Evolutionary conservation across 768 basidiomycete genomes (phyloP).

Genomic region (Mycena chlorophos): DNA sequence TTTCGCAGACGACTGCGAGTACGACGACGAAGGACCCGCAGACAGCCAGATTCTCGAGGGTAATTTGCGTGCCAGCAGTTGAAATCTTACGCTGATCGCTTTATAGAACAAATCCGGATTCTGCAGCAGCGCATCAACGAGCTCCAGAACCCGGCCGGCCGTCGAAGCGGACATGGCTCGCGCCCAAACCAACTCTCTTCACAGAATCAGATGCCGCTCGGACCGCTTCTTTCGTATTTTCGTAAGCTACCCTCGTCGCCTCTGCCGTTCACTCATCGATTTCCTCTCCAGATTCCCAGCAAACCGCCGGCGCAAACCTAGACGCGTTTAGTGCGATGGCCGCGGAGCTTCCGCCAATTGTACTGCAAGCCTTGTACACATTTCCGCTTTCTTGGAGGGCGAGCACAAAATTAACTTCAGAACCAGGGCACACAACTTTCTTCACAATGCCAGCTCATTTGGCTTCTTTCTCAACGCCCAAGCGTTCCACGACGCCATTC

Average conservation of each 20-base stretch:
- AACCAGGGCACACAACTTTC: slow-evolving; percentile 28
- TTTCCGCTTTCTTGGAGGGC: not conserved
- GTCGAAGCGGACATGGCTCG: not conserved
- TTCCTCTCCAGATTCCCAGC: slow-evolving; percentile 13
- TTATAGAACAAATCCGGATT: slow-evolving; percentile 17
- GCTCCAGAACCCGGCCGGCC: slow-evolving; percentile 4
- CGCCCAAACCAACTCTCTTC: too few relatives aligned
- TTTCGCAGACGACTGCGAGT: slow-evolving; percentile 18
- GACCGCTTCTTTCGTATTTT: slow-evolving; percentile 14
- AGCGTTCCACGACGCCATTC: slow-evolving; percentile 36
- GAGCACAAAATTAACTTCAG: too few relatives aligned
- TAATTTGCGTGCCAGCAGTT: not conserved
- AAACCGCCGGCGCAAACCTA: not conserved
- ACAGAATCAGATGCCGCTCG: slow-evolving; percentile 9
- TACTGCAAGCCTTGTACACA: slow-evolving; percentile 16
- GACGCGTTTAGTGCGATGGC: slow-evolving; percentile 2
- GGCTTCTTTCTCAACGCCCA: slow-evolving; percentile 47
- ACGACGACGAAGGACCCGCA: slow-evolving; percentile 14
- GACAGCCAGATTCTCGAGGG: slow-evolving; percentile 17
- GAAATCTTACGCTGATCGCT: not conserved
- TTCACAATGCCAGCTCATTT: slow-evolving; percentile 39
- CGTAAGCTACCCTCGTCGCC: not conserved
- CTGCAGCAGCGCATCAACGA: slow-evolving; percentile 16
- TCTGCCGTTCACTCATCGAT: not conserved
- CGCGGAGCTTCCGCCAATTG: slow-evolving; percentile 17